Base-by-base conservation (phyloP, 2,329 filamentous ascomycete genomes). In the Dissoconium aciculare region DNA sequence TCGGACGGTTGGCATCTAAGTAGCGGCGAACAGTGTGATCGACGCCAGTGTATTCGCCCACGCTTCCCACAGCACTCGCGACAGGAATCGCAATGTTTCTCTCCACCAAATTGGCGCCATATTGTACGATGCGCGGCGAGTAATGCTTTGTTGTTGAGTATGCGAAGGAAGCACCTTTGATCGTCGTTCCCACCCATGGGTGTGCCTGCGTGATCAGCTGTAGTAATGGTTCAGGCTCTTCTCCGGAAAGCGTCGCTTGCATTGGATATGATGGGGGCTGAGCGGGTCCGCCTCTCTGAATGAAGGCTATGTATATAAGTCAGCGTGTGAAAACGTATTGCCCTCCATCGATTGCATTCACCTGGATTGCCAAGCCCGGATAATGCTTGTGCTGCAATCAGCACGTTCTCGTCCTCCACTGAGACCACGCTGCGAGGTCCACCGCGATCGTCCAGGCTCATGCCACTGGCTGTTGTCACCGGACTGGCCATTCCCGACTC, bases 61-160 rank as follows among this genome's bases (percentile, higher is more conserved):
- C 80, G 1, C 74, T 79, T 10, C 81, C 80, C 16, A 93, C 80
- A 0, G 82, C 89, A 49, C 81, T 89, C 31, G 81, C 81, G 31
- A 94, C 73, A 1, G 83, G 84, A 1, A 78, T 64, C 9, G 69
- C 81, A 30, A 93, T 72, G 43, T 82, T 87, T 27, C 81, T 77
- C 55, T 95, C 87, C 12, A 94, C 75, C 46, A 91, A 83, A 52
- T 93, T 83, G 28, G 82, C 87, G 37, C 84, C 73, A n/a, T 80
- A 79, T 54, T 81, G 58, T n/a, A 66, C 84, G 51, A 94, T 82
- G 2, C 79, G 71, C 0, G 87, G 84, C 1, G 83, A 91, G 47
- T 87, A 91, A 43, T 85, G 82, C 56, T 95, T 94, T 8, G 81
- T 84, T 3, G 70, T 76, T 15, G 78, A 77, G 53, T 95, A 95